Base-by-base conservation (phyloP, 2,329 filamentous ascomycete species). In the Colletotrichum sp. region DNA sequence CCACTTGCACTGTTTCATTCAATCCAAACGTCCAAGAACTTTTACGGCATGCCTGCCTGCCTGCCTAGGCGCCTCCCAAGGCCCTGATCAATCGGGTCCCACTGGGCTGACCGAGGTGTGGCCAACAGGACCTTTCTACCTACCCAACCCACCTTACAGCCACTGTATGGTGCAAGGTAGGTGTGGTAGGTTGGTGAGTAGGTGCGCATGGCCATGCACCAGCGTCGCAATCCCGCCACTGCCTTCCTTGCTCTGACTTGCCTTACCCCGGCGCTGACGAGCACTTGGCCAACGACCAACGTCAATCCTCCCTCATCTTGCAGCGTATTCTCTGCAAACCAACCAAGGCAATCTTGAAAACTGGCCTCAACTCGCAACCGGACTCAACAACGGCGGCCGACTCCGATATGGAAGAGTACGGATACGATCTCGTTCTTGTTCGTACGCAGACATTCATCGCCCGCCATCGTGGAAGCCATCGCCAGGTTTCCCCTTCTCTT, bases 251-350 rank as follows among this genome's bases (percentile, higher is more conserved):
- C 73, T 22, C 16, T 62, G 30, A 39, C 52, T 30, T 66, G 36
- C 55, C 55, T 69, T 30, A 24, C 64, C n/a, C 36, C 57, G 13
- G 55, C 55, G 55, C 26, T 26, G 55, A 48, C 44, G 36, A 22
- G 24, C 69, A 34, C 69, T 39, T 48, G 64, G 60, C 39, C 70
- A 48, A 39, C 36, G 48, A 63, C 22, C 59, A 75, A 75, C 73
- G 70, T 68, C 73, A 73, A 62, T 68, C n/a, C 44, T 73, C 26
- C 63, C 57, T 73, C 70, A 75, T 73, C 70, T 68, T 73, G 73
- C 73, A 73, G 73, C 30, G n/a, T 65, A 32, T 32, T 60, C 30
- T 28, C 39, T 72, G 52, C 48, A 39, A 66, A 36, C n/a, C 72
- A 71, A 44, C 32, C 34, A 68, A 32, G 63, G 28, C 30, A n/a